Evolutionary conservation across 1,284 basidiomycete genomes (phyloP), one percentile per base, ranked within the genome.

Genomic region (Coniferiporia sulphurascens): DNA sequence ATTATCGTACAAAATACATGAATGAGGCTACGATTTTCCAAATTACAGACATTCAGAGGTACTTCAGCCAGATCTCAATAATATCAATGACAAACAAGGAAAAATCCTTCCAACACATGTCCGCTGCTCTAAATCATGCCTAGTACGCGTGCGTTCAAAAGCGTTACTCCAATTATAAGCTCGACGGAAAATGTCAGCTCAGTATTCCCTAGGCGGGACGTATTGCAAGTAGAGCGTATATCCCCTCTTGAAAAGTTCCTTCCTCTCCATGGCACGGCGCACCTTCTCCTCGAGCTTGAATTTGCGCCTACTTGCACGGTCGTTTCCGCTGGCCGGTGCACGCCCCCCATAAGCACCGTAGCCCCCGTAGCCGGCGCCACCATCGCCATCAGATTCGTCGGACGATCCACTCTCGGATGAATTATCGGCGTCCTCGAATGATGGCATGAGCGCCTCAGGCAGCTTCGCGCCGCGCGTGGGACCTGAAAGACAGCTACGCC

Each of bases 401-500:
- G 67, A 67, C 17, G 66, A 66, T 15, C 59, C 64, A 5, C 27
- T 27, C n/a, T 63, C 63, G 44, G 65, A 77, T 0, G 71, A 70
- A 5, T 73, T 70, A 35, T 65, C 64, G 6, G 68, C 72, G 19
- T 70, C 70, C 22, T 71, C 73, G 1, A 68, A 72, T 8, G 53
- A 45, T 52, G 44, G 73, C 12, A 80, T 78, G 32, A 87, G 73
- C 58, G 76, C 71, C 65, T 89, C 86, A 38, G 82, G 66, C 0
- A 72, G 65, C 44, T 87, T 87, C 0, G 74, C 72, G 43, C 72
- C 71, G 7, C 76, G 74, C 1, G 38, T 12, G 38, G 38, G 12
- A 15, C 89, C 89, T 22, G 88, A 85, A 62, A 85, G 84, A 45
- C 86, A 82, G 70, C 89, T 83, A 48, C 79, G 81, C 48, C 89